phyloP scores from a whole-genome alignment of 805 yeast genomes.

The Scheffersomyces ergatensis region DNA sequence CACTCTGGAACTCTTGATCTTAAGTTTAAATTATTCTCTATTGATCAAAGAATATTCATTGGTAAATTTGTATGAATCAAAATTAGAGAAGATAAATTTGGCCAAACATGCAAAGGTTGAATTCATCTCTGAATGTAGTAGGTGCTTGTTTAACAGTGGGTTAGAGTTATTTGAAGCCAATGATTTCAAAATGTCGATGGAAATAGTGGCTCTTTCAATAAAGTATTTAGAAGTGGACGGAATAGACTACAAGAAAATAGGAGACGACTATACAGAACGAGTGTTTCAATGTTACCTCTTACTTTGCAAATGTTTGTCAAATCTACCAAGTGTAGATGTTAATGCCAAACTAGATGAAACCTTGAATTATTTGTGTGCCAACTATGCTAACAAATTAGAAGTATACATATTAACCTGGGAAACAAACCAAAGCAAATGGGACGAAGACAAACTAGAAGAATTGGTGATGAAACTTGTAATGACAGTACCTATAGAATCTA shows the following conservation, averaged over 20 bases:
- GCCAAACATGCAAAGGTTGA: not conserved
- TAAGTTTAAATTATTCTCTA: constrained; percentile 1
- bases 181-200: not conserved
- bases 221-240: constrained; percentile 2
- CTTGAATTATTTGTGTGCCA: not conserved
- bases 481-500: not conserved
- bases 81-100: not conserved
- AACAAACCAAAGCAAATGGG: not conserved
- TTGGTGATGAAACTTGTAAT: constrained; percentile 3
- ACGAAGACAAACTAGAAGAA: not conserved
- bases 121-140: constrained; percentile 2
- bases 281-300: constrained; percentile 1
- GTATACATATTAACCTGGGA: constrained; percentile 2
- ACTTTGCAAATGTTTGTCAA: not conserved
- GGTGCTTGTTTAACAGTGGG: constrained; percentile 1
- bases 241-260: not conserved
- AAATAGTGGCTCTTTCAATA: not conserved
- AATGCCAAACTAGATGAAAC: not conserved
- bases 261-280: not conserved
- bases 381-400: not conserved
- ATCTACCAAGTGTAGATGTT: not conserved
- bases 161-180: not conserved
- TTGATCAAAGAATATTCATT: not conserved
- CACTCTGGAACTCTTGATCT: not conserved
- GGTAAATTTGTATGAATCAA: not conserved